Evolutionary conservation across 2,329 filamentous ascomycete genomes (phyloP).

Genomic region (Pseudofabraea citricarpa): DNA sequence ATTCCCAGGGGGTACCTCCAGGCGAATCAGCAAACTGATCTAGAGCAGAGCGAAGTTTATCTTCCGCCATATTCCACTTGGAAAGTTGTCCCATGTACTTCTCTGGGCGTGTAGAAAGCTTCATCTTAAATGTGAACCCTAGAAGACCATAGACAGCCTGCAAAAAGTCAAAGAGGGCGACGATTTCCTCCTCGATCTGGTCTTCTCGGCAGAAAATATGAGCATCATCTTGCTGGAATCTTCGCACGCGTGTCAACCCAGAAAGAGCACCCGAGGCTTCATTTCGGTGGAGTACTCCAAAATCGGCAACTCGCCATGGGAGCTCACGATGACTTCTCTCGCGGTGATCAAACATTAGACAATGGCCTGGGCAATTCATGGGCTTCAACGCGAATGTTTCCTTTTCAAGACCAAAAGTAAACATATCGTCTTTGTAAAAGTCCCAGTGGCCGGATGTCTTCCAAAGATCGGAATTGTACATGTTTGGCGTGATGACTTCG

Average conservation of each 20-base stretch:
- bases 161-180: conserved; percentile 83
- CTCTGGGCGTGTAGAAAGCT: conserved; percentile 85
- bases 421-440: conserved; percentile 94
- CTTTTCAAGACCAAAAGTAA: conserved; percentile 80
- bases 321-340: conserved; percentile 86
- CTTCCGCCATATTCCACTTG: conserved; percentile 87
- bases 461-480: conserved; percentile 93
- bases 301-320: conserved; percentile 89
- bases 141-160: conserved; percentile 74
- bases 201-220: conserved; percentile 92
- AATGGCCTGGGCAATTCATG: conserved; percentile 98
- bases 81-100: conserved; percentile 82
- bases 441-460: conserved; percentile 94
- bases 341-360: conserved; percentile 77
- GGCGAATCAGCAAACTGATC: conserved; percentile 62
- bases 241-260: conserved; percentile 84
- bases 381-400: conserved; percentile 83
- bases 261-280: conserved; percentile 89
- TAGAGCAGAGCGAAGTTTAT: conserved; percentile 72
- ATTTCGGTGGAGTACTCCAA: conserved; percentile 91
- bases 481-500: conserved; percentile 93
- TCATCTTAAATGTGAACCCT: conserved; percentile 88
- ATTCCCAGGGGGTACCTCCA: conserved; percentile 70
- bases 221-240: conserved; percentile 94
- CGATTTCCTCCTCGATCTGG: conserved; percentile 71